Percentiles rank a stretch among this genome's conserved stretches.
Evolutionary conservation across 2,329 filamentous ascomycete species (phyloP).

Genomic region (Didymellaceae sp.): DNA sequence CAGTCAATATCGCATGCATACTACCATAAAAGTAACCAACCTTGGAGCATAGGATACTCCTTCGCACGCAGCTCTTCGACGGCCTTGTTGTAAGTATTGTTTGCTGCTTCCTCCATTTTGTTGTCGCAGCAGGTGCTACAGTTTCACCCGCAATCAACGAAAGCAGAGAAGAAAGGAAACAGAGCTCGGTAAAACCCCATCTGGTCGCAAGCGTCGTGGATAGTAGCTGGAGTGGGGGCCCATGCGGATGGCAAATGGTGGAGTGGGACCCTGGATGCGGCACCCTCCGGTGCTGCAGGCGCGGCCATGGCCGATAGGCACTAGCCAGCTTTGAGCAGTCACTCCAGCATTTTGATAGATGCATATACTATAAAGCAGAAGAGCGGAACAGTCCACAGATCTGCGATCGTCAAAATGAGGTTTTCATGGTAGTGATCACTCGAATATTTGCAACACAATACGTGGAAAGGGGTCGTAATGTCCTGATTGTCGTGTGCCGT

Average conservation of each 20-base stretch:
- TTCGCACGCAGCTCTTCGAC: slow-evolving; percentile 65
- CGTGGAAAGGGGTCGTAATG: too few relatives aligned
- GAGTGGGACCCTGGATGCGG: slow-evolving; percentile 23
- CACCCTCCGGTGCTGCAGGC: slow-evolving; percentile 11
- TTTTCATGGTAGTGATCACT: too few relatives aligned
- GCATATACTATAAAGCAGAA: too few relatives aligned
- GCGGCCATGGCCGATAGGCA: slow-evolving; percentile 18
- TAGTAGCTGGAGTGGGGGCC: slow-evolving; percentile 43
- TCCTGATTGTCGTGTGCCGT: too few relatives aligned
- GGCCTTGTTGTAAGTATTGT: slow-evolving; percentile 60
- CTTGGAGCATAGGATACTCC: slow-evolving; percentile 75
- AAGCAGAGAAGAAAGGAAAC: slow-evolving; percentile 8
- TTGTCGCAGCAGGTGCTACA: background rate
- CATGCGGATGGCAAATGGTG: slow-evolving; percentile 39
- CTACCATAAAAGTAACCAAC: slow-evolving; percentile 48
- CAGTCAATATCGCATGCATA: slow-evolving; percentile 11
- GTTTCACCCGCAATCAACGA: slow-evolving; percentile 35
- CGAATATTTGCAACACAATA: too few relatives aligned
- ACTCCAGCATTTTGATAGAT: too few relatives aligned
- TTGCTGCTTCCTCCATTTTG: slow-evolving; percentile 38
- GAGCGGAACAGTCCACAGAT: too few relatives aligned
- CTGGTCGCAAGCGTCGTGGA: slow-evolving; percentile 30
- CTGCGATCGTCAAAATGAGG: too few relatives aligned
- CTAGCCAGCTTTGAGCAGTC: background rate
- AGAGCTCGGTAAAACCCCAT: slow-evolving; percentile 30